Evolutionary conservation across 306 rosid species (phyloP), one percentile per base, ranked within the genome.

Genomic region (Hippophae tibetana): DNA sequence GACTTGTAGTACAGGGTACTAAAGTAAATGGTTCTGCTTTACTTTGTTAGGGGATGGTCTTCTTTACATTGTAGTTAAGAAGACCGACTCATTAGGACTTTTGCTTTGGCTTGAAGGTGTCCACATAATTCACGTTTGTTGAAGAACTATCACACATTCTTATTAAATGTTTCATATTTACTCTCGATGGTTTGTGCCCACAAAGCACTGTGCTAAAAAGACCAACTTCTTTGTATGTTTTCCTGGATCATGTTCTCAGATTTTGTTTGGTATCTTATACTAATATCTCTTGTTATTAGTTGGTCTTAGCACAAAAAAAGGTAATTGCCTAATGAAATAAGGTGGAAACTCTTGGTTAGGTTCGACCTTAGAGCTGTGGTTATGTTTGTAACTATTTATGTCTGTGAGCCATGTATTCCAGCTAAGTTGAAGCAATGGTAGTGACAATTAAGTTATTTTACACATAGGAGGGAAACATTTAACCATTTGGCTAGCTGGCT

Each of bases 401-500:
- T 48, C n/a, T 11, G 1, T 3, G 12, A 6, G 13, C 1, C 7
- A 3, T 2, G 48, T 8, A 7, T 57, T 31, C 38, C 38, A 51
- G 31, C 52, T 48, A 57, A 46, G 43, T 47, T 13, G 41, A 47
- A 51, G 42, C 44, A 62, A 54, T 68, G 60, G 50, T 54, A 60
- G 54, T 71, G 50, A 42, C 58, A 13, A 26, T 51, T 14, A 18
- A 54, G 55, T 72, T 51, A 18, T 18, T 58, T 47, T 69, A 51
- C 65, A 61, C 46, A 55, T 64, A 92, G 99, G 96, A 86, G 99
- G 78, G 99, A 92, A 78, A 92, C 99, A 42, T 92, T 92, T 53
- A 88, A 92, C 74, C 99, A 92, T 72, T 77, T 92, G 81, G 99
- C 99, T 57, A 92, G 97, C 81, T 92, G 99, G 99, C 79, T 92